Evolutionary conservation across 441 rosid species (phyloP).

Genomic region (Pelargonium myrrhifolium): DNA sequence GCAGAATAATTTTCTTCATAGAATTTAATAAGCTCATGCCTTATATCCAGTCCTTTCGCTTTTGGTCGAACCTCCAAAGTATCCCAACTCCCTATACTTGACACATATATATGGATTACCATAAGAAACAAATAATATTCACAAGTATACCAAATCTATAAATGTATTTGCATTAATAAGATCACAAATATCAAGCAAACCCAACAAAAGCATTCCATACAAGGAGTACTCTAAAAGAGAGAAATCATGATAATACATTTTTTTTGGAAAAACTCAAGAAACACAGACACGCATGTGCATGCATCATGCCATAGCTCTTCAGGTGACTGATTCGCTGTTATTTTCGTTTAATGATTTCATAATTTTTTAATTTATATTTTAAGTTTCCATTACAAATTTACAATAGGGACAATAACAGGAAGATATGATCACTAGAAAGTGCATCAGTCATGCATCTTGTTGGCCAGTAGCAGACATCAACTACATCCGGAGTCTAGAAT

Average conservation of each 20-base stretch:
- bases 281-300: background rate
- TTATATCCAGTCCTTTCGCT: conserved; percentile 68
- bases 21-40: conserved; percentile 70
- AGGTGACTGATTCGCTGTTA: background rate
- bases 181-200: background rate
- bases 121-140: background rate
- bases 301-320: background rate
- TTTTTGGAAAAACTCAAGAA: background rate
- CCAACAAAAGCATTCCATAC: background rate
- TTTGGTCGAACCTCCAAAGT: conserved; percentile 77
- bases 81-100: conserved; percentile 67
- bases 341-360: background rate
- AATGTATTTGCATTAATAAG: background rate
- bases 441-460: background rate
- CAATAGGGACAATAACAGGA: background rate
- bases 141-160: background rate
- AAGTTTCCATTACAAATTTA: background rate
- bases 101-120: conserved; percentile 7
- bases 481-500: background rate
- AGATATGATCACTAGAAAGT: background rate
- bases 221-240: background rate
- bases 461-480: background rate
- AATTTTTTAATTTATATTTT: background rate
- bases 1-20: conserved; percentile 80
- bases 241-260: background rate